A percentile compares a stretch with the other conserved stretches of the same genome.
phyloP scores from a whole-genome alignment of 2,329 filamentous ascomycete species.

The Penicillium glabrum region DNA sequence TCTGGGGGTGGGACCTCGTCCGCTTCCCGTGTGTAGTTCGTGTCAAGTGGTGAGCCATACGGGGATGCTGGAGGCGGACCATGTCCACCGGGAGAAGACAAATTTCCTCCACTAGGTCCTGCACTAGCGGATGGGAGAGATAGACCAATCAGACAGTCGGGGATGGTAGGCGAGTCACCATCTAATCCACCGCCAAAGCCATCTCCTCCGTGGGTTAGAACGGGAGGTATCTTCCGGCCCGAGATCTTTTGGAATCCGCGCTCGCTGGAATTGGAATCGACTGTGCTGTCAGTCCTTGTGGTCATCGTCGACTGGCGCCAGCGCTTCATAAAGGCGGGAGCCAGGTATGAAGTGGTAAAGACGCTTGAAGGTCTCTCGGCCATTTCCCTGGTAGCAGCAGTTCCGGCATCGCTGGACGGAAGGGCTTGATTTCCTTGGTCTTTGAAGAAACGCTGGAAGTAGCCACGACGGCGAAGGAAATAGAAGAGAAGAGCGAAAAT shows the following conservation, averaged over 20 bases:
- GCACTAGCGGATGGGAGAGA: conserved; percentile 25
- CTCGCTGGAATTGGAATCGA: conserved; percentile 39
- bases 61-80: conserved; percentile 29
- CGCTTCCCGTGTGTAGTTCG: conserved; percentile 31
- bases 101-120: conserved; percentile 20
- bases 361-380: conserved; percentile 39
- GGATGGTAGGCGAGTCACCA: conserved; percentile 31
- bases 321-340: conserved; percentile 41
- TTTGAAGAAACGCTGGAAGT: conserved; percentile 30
- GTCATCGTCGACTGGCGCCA: conserved; percentile 41
- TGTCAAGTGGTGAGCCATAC: conserved; percentile 32
- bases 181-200: conserved; percentile 42
- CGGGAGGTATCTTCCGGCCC: conserved; percentile 49
- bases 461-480: conserved; percentile 51
- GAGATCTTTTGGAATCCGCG: conserved; percentile 52
- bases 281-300: conserved; percentile 34
- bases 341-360: conserved; percentile 39
- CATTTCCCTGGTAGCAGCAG: conserved; percentile 27
- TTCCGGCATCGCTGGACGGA: conserved; percentile 25
- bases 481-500: conserved; percentile 42
- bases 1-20: conserved; percentile 35
- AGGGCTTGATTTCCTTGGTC: conserved; percentile 21
- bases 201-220: conserved; percentile 48
- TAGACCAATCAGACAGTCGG: conserved; percentile 15
- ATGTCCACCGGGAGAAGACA: conserved; percentile 21